Base-by-base conservation (phyloP, 176 grass and related monocot species). In the Elymus sibiricus region DNA sequence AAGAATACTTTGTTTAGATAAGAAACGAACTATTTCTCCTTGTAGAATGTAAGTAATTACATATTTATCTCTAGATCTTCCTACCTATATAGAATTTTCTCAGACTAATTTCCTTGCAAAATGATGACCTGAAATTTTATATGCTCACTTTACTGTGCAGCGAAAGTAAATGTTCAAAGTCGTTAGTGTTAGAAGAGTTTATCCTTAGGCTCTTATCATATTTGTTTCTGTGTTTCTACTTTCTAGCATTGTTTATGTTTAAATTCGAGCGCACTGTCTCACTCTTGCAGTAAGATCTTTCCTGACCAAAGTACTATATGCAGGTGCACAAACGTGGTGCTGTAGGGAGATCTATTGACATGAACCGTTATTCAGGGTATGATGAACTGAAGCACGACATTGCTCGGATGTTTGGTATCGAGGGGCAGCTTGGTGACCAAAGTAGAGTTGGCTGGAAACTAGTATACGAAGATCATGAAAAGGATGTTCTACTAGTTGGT, bases 321-420 rank as follows among this genome's bases (percentile, higher is more conserved):
- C 78, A 95, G 93, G 93, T 95, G 49, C 89, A 95, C 84, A 95
- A 95, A 64, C 91, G 90, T 80, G 93, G 93, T 56, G 90, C 93
- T 76, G 90, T 95, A 32, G 93, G 93, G 64, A 91, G 93, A 85
- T 95, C 93, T 76, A 91, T 95, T 2, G 93, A 95, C 79, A 91
- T 95, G 73, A 89, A 90, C 53, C 73, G 86, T 61, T 95, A 93
- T 93, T 90, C 86, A 29, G 91, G 93, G 26, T 95, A 95, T 77
- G 88, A 93, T 51, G 93, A 89, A 77, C 78, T 95, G 40, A 92
- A 89, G 86, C 83, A 80, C 64, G 93, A 91, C 37, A 86, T 95
- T 85, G 93, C 88, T 4, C 80, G 90, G 22, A 92, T 95, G 91
- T 95, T 95, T 88, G 89, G 93, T 74, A 91, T 95, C 34, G 93